phyloP scores from a whole-genome alignment of 768 basidiomycete species.

The Russula ochroleuca region DNA sequence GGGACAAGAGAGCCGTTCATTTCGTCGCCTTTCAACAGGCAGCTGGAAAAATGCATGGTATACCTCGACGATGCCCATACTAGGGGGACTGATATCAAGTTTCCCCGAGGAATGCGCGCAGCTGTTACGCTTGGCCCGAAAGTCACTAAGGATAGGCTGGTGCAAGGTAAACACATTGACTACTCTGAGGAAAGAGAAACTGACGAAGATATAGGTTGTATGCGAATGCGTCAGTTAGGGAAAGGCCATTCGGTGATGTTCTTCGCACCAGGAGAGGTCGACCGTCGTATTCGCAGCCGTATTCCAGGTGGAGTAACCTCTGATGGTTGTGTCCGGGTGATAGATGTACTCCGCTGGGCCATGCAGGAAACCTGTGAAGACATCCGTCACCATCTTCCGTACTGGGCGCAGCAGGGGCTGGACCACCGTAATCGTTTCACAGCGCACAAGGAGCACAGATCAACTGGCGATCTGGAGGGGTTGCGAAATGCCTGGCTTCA shows the following conservation, averaged over 20 bases:
- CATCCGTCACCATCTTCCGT: conserved; percentile 17
- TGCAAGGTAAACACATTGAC: conserved; percentile 40
- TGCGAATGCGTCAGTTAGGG: conserved; percentile 25
- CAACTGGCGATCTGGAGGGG: neutral
- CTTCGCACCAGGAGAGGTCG: conserved; percentile 20
- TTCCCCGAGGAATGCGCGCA: conserved; percentile 42
- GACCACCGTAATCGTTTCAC: conserved; percentile 9
- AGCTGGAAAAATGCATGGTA: conserved; percentile 39
- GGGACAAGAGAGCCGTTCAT: conserved; percentile 36
- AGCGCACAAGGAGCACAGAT: neutral
- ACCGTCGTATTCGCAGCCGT: conserved; percentile 14
- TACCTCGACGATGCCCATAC: conserved; percentile 55
- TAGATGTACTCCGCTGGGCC: conserved; percentile 23
- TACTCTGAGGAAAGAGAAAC: neutral
- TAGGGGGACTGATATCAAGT: conserved; percentile 50
- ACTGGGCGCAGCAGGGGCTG: conserved; percentile 20
- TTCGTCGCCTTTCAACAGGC: conserved; percentile 38
- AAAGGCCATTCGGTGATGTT: conserved; percentile 25
- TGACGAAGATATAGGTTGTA: conserved; percentile 15
- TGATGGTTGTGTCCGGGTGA: neutral
- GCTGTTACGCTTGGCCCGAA: conserved; percentile 49
- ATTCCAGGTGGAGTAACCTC: neutral
- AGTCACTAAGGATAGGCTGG: conserved; percentile 48
- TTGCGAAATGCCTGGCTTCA: conserved; percentile 14
- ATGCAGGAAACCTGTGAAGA: conserved; percentile 25